Evolutionary conservation across 2,329 filamentous ascomycete species (phyloP).

Genomic region (Nannizziopsis arthrosporioides): DNA sequence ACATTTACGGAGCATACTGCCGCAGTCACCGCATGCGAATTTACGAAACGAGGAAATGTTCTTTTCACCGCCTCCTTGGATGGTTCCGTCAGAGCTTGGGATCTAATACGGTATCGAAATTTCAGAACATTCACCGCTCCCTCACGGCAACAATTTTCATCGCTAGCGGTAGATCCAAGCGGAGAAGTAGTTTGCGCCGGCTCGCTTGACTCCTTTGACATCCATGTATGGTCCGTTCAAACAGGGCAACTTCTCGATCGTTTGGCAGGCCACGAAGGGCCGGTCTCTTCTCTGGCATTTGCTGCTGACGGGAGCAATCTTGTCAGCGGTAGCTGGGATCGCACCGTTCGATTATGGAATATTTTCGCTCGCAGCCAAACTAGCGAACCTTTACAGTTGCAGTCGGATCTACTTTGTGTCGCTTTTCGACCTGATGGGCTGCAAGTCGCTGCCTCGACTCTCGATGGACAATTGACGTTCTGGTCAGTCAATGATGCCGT

Average conservation of each 20-base stretch:
- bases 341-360: slow-evolving; percentile 89
- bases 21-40: slow-evolving; percentile 83
- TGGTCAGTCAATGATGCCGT: slow-evolving; percentile 84
- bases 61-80: slow-evolving; percentile 92
- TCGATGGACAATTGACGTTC: slow-evolving; percentile 90
- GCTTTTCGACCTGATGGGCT: slow-evolving; percentile 81
- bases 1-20: slow-evolving; percentile 96
- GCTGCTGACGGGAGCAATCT: slow-evolving; percentile 73
- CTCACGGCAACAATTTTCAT: slow-evolving; percentile 81
- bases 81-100: slow-evolving; percentile 89
- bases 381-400: slow-evolving; percentile 82
- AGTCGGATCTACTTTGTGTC: slow-evolving; percentile 79
- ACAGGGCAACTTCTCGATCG: slow-evolving; percentile 90
- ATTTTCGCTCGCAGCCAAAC: slow-evolving; percentile 91
- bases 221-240: slow-evolving; percentile 97
- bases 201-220: slow-evolving; percentile 89
- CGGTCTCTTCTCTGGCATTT: slow-evolving; percentile 78
- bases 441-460: slow-evolving; percentile 79
- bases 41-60: slow-evolving; percentile 88
- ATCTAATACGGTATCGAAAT: slow-evolving; percentile 88
- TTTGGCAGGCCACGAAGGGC: slow-evolving; percentile 84
- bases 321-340: slow-evolving; percentile 92
- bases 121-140: slow-evolving; percentile 96
- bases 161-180: slow-evolving; percentile 89
- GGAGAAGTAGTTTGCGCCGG: slow-evolving; percentile 93